Conservation (phyloP, 2,329 filamentous ascomycete species). For the Grosmannia serpens region DNA sequence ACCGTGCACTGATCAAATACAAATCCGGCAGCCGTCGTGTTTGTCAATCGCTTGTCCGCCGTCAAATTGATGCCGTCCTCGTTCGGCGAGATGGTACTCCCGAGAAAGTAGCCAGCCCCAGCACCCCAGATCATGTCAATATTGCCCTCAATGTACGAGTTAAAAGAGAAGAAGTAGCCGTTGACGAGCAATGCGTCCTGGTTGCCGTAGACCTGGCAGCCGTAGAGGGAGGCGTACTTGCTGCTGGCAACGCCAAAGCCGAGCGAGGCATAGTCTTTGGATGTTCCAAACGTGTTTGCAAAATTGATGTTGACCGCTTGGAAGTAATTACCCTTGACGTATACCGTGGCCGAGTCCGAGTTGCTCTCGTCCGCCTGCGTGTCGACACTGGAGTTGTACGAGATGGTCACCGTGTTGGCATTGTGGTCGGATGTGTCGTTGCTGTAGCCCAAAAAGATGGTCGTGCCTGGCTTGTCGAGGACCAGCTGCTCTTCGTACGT, state of each 20-base stretch:
- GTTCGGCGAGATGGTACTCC: conserved; percentile 25
- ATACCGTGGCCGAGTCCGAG: conserved; percentile 39
- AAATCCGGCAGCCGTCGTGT: conserved; percentile 27
- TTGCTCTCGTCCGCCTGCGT: conserved; percentile 19
- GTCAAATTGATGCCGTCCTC: conserved; percentile 4
- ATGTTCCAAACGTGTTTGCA: conserved; percentile 28
- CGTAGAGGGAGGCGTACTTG: conserved; percentile 30
- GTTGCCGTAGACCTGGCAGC: conserved; percentile 31
- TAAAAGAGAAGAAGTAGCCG: conserved; percentile 2
- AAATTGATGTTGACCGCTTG: conserved; percentile 52
- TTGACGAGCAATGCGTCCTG: conserved; percentile 34
- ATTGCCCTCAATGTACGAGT: conserved; percentile 21
- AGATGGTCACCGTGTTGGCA: conserved; percentile 47
- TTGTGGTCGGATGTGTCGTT: conserved; percentile 36
- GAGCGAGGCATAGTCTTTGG: background rate
- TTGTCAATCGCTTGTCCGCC: conserved; percentile 18
- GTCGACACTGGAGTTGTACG: conserved; percentile 26
- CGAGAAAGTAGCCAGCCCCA: conserved; percentile 30
- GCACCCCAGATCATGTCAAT: conserved; percentile 24
- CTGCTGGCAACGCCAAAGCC: conserved; percentile 21
- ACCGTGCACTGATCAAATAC: conserved; percentile 35
- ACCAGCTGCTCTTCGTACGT: conserved; percentile 51
- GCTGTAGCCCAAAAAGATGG: conserved; percentile 46
- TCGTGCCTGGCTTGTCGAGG: conserved; percentile 26
- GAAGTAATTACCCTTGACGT: conserved; percentile 35